Base-by-base conservation (phyloP, 164 flowering plant species). In the Nymphaea colorata region DNA sequence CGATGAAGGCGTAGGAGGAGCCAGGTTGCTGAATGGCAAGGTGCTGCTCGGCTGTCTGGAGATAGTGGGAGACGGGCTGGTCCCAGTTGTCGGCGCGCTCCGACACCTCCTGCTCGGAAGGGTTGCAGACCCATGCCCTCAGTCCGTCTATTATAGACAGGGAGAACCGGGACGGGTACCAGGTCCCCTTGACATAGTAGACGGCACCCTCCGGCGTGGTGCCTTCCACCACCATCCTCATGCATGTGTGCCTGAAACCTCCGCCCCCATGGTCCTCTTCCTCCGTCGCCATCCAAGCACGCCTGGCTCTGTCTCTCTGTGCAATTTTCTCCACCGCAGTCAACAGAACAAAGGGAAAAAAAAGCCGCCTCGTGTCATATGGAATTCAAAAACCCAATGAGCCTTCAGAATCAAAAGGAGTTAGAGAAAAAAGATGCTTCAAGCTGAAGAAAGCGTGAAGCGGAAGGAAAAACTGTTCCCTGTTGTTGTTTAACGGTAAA, bases 11-110 rank as follows among this genome's bases (percentile, higher is more conserved):
- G 71, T 93, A 93, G 47, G 77, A 78, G 5, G 97, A 93, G 62
- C 82, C 88, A 3, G 96, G 93, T 69, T 89, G 97, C 65, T 84
- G 94, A 84, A 86, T 89, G 78, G 91, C 97, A 64, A 93, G 74
- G 69, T 85, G 80, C 41, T 75, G 75, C 83, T 93, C 96, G 0
- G 96, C 87, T 64, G 85, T 75, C 8, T 79, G 82, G 53, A 93
- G 73, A 73, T 93, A 93, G n/a, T 85, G 93, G 2, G 80, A 43
- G 44, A 83, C 88, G 51, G 89, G 81, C 69, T 93, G 97, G 68
- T 93, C 98, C 98, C 98, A 93, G 70, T 83, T 90, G 6, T 78
- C 78, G 14, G 97, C 97, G 47, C 97, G 79, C 70, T 88, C 90
- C 17, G 67, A 72, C 62, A 93, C 96, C 69, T 93, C 93, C 36